A percentile compares a stretch with the other conserved stretches of the same genome.
phyloP scores from a whole-genome alignment of 768 basidiomycete species.

The Thelephora aurantiotincta region DNA sequence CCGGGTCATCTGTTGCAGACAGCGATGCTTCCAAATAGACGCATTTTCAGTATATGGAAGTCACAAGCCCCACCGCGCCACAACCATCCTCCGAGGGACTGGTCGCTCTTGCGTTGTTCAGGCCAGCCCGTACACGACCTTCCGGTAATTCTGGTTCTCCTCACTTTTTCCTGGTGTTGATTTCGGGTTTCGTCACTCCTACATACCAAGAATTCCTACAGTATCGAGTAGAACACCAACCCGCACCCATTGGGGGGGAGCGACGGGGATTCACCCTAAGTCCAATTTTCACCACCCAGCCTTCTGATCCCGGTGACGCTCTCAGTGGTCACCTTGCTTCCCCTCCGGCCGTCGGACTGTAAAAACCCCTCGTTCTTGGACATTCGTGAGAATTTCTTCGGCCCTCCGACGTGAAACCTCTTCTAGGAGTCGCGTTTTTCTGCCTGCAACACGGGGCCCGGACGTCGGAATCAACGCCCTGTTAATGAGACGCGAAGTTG shows the following conservation, averaged over 20 bases:
- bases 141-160: conserved; percentile 86
- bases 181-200: conserved; percentile 84
- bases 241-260: conserved; percentile 29
- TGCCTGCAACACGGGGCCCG: conserved; percentile 4
- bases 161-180: conserved; percentile 71
- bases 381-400: conserved; percentile 35
- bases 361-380: conserved; percentile 53
- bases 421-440: conserved; percentile 20
- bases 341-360: conserved; percentile 62
- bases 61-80: conserved; percentile 7
- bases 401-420: conserved; percentile 30
- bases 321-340: conserved; percentile 30
- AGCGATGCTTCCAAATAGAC: conserved; percentile 48
- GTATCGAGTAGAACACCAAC: conserved; percentile 52
- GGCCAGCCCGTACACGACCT: conserved; percentile 79
- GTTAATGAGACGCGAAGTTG: neutral
- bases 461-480: neutral
- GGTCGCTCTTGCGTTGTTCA: conserved; percentile 52
- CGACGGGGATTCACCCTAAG: conserved; percentile 34
- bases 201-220: conserved; percentile 72
- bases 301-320: no score
- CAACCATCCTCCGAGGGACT: conserved; percentile 40
- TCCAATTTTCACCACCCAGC: conserved; percentile 20
- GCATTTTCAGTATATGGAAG: conserved; percentile 11
- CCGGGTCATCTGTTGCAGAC: conserved; percentile 8